Base-by-base conservation (phyloP, 2,329 filamentous ascomycete species). In the Pyrenophora graminea region DNA sequence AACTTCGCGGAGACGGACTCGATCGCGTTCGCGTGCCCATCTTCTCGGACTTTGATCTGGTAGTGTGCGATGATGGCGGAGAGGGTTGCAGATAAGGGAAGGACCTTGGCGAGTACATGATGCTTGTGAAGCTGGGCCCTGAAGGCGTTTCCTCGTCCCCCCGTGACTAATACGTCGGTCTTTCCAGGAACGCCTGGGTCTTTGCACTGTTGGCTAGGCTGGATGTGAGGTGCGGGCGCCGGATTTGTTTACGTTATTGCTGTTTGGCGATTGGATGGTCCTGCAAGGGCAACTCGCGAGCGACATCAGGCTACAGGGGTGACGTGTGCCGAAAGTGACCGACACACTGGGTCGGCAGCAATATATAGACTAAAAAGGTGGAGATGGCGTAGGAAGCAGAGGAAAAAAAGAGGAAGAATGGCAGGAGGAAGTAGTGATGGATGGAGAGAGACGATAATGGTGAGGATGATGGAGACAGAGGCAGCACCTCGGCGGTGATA, bases 31-130 rank as follows among this genome's bases (percentile, higher is more conserved):
- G 58, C 19, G 61, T 58, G 55, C 68, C 68, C 69, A 72, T 73
- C 56, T 64, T 73, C 37, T 67, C 66, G 13, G 60, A 53, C 34
- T 27, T 42, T 31, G 40, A 36, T 27, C 25, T 53, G 13, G 49
- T 56, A 34, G 48, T 53, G 45, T 61, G 65, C 38, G 71, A 64
- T 45, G 75, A 66, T 30, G 74, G 67, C 47, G 70, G 63, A 47
- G 67, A 63, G 39, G 58, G 63, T n/a, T 69, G 67, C 30, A 69
- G 61, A 64, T 76, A 77, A 48, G 72, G 70, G 63, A 74, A 79
- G 52, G 75, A 75, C 60, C 75, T 72, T 63, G 77, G 75, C 63
- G 77, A 76, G 48, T 61, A 61, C 67, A 79, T 74, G 74, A 78
- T 78, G 39, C 45, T 48, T 15, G 36, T 41, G 59, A 59, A 53